Evolutionary conservation across 1,139 yeast species (phyloP), one percentile per base, ranked within the genome.

Genomic region (Yamadazyma jaroonii): DNA sequence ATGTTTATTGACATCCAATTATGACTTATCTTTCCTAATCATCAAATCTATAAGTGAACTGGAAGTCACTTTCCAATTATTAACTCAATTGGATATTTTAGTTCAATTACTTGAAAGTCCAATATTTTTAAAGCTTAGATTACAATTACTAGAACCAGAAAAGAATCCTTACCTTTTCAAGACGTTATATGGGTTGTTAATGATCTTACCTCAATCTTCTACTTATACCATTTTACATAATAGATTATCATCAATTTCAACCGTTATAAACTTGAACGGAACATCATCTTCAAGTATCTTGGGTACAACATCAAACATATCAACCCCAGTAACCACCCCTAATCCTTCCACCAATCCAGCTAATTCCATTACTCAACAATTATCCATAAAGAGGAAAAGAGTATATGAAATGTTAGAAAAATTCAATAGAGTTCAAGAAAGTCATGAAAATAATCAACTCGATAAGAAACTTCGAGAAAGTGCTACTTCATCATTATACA

Each of bases 141-240:
- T 94, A 44, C 97, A 92, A 59, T 66, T 94, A 20, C 66, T 94
- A 37, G 96, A 89, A 54, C 97, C 96, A 0, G 88, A 83, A 37
- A 79, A 77, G 49, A 77, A 86, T 54, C 96, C 95, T 0, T 85
- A 76, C 52, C 64, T 94, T 30, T 87, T 84, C 72, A 88, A 89
- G 56, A 85, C 96, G 34, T 72, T 94, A 23, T 94, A 89, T 56
- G 98, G 98, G 1, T 74, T 94, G 34, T 68, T 94, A 42, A 94
- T 94, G 99, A 73, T 94, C 5, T 64, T 94, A 37, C 99, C 99
- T 0, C 99, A 94, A 57, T 87, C 97, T 0, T 77, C 88, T n/a
- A 96, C 98, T 0, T 94, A 88, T 59, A 80, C 77, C 15, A 80
- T 86, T 0, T 70, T 94, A 45, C 83, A 84, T 46, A 87, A 84